phyloP scores from a whole-genome alignment of 2,329 filamentous ascomycete species.

The Alternaria angustiovoidea region DNA sequence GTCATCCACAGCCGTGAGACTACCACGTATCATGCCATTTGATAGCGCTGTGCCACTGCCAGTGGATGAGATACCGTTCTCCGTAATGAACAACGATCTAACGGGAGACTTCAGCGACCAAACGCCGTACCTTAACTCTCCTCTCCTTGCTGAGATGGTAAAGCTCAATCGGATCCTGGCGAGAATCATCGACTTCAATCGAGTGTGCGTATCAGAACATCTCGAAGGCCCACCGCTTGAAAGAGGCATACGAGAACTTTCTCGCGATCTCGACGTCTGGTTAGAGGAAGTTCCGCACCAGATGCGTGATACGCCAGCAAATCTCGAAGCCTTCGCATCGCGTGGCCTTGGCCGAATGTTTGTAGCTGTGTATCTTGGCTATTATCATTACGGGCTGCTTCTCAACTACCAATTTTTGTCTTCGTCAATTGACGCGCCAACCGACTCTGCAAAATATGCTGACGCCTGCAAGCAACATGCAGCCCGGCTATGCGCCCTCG shows the following conservation, averaged over 20 bases:
- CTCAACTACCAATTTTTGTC: constrained; percentile 36
- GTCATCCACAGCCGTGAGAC: constrained; percentile 33
- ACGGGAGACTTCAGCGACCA: constrained; percentile 19
- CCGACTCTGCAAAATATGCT: constrained; percentile 26
- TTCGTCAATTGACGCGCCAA: constrained; percentile 18
- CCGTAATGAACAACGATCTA: constrained; percentile 25
- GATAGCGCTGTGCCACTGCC: constrained; percentile 28
- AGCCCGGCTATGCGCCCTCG: constrained; percentile 31
- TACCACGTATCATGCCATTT: constrained; percentile 35
- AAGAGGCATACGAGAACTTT: constrained; percentile 26
- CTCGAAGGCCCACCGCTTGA: constrained; percentile 27
- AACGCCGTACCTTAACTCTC: constrained; percentile 19
- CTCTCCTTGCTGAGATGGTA: constrained; percentile 37
- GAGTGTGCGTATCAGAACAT: constrained; percentile 31
- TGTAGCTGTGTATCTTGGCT: constrained; percentile 33
- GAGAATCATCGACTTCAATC: constrained; percentile 36
- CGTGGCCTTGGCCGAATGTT: constrained; percentile 35
- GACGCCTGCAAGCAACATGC: constrained; percentile 34
- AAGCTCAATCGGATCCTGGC: constrained; percentile 33
- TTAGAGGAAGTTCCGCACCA: constrained; percentile 30
- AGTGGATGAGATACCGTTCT: constrained; percentile 34
- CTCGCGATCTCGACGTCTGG: constrained; percentile 31
- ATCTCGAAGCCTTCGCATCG: constrained; percentile 32
- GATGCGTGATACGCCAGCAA: constrained; percentile 35
- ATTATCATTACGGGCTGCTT: constrained; percentile 35